phyloP scores from a whole-genome alignment of 257 asterid genomes.

The Solanum sejunctum region DNA sequence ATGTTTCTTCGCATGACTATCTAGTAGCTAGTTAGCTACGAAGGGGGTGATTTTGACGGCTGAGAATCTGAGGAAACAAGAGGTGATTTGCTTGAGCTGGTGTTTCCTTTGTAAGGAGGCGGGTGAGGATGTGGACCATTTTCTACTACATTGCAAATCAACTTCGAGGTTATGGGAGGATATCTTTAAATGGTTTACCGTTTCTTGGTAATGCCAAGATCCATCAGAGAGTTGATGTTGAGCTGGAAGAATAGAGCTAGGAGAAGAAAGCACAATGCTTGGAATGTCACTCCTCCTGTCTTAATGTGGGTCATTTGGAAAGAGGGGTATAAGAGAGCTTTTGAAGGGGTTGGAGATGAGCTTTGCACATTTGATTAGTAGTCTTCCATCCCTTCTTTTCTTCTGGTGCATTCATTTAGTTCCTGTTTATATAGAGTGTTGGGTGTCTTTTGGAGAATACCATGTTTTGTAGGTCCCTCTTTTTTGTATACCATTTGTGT shows the following conservation, averaged over 20 bases:
- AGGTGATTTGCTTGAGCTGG: neutral
- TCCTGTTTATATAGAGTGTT: neutral
- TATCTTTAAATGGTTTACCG: neutral
- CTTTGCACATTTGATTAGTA: neutral
- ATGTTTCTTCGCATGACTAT: neutral
- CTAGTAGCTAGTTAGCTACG: neutral
- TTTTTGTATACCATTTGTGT: neutral
- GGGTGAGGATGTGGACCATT: neutral
- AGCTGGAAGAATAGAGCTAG: neutral
- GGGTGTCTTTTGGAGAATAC: neutral
- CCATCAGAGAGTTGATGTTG: neutral
- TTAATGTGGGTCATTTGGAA: neutral
- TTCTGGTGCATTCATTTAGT: neutral
- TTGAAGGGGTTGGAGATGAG: neutral
- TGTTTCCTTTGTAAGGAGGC: neutral
- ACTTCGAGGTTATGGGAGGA: neutral
- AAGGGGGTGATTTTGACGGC: neutral
- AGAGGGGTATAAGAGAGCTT: neutral
- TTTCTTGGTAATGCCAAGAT: neutral
- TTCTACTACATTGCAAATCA: neutral
- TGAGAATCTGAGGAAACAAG: neutral
- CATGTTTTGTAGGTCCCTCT: neutral
- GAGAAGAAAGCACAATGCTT: neutral
- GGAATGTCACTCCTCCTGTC: neutral
- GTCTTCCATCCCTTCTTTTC: neutral